Percentiles rank a stretch among this genome's conserved stretches.
Conservation (phyloP, 306 rosid species). For the Myrica gale region DNA sequence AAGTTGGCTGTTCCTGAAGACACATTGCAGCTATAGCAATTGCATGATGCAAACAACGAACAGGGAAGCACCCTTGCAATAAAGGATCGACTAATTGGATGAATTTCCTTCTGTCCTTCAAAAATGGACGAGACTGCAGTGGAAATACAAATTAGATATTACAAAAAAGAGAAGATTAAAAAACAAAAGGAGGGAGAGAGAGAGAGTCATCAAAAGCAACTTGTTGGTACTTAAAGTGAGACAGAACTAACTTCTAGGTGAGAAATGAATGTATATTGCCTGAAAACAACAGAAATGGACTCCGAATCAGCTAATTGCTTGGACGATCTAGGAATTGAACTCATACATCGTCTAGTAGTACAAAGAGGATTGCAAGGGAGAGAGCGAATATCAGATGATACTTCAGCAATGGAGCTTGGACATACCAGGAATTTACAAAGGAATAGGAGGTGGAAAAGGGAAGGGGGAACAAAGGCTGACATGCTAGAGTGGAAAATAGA, state of each 20-base stretch:
- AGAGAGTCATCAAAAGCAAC: neutral
- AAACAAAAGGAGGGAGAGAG: neutral
- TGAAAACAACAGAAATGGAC: neutral
- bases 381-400: neutral
- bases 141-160: neutral
- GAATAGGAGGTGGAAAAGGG: neutral
- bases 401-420: neutral
- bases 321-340: constrained; percentile 1
- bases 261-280: neutral
- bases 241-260: neutral
- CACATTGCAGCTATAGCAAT: constrained; percentile 95
- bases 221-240: too few relatives aligned
- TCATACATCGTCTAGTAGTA: neutral
- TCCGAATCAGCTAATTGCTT: neutral
- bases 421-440: neutral
- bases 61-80: constrained; percentile 67
- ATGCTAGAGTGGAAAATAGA: constrained; percentile 3
- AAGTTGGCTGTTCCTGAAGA: constrained; percentile 84
- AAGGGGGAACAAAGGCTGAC: neutral
- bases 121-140: constrained; percentile 53
- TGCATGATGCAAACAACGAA: constrained; percentile 90
- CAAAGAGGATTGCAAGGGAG: neutral
- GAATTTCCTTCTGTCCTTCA: constrained; percentile 54
- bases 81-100: constrained; percentile 66
- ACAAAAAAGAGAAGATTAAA: neutral